Conservation (phyloP, 2,329 filamentous ascomycete species). For the Aspergillus chevalieri region DNA sequence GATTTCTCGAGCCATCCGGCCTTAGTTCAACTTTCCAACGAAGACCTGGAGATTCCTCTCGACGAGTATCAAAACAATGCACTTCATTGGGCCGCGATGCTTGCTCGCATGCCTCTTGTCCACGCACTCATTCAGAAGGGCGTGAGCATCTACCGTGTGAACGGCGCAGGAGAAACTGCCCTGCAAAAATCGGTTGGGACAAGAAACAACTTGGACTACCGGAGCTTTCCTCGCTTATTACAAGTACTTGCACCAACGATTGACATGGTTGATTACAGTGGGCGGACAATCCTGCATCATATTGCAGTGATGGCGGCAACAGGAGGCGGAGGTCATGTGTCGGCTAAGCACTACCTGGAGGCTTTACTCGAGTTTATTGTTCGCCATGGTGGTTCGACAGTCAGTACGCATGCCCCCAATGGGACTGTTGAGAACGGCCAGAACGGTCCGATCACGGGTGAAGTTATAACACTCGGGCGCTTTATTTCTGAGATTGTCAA, state of each 20-base stretch:
- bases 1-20: slow-evolving; percentile 71
- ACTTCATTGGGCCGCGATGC: slow-evolving; percentile 90
- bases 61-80: slow-evolving; percentile 81
- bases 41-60: slow-evolving; percentile 87
- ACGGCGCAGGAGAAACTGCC: slow-evolving; percentile 83
- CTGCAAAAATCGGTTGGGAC: slow-evolving; percentile 88
- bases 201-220: slow-evolving; percentile 88
- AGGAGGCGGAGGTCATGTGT: slow-evolving; percentile 79
- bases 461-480: slow-evolving; percentile 79
- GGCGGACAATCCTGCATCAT: slow-evolving; percentile 88
- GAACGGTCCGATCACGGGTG: slow-evolving; percentile 26
- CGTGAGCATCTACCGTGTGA: slow-evolving; percentile 81
- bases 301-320: slow-evolving; percentile 95
- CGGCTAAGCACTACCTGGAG: slow-evolving; percentile 89
- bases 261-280: slow-evolving; percentile 81
- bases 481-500: slow-evolving; percentile 99
- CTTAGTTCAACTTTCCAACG: slow-evolving; percentile 65
- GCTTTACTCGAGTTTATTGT: slow-evolving; percentile 92
- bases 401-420: slow-evolving; percentile 43
- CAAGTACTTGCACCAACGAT: slow-evolving; percentile 86
- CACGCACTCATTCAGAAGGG: slow-evolving; percentile 75
- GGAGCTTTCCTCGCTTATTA: slow-evolving; percentile 81
- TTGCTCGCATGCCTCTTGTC: slow-evolving; percentile 77
- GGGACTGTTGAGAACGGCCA: slow-evolving; percentile 19
- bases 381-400: slow-evolving; percentile 65